Evolutionary conservation across 495 filamentous ascomycete species (phyloP).

Genomic region (Tuber brumale): DNA sequence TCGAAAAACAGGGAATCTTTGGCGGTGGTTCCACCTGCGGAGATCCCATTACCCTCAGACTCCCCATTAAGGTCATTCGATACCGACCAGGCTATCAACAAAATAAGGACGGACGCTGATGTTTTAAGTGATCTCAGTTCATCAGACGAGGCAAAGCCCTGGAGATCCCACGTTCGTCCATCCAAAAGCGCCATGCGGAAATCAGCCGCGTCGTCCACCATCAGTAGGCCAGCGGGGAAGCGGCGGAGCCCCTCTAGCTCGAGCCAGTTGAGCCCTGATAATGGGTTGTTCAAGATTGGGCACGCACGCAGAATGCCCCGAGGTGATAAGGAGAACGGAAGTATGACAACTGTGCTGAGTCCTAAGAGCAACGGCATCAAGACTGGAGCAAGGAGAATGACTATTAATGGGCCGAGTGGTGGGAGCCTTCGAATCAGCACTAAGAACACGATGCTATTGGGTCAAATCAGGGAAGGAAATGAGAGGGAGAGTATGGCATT

Average conservation of each 20-base stretch:
- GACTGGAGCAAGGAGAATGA: slow-evolving; percentile 37
- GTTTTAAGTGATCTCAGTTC: slow-evolving; percentile 17
- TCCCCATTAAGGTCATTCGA: slow-evolving; percentile 34
- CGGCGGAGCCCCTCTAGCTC: slow-evolving; percentile 33
- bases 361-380: slow-evolving; percentile 38
- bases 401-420: slow-evolving; percentile 24
- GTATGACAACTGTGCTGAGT: slow-evolving; percentile 36
- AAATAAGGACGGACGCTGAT: slow-evolving; percentile 26
- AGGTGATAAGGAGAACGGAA: slow-evolving; percentile 37
- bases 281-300: slow-evolving; percentile 32
- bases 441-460: slow-evolving; percentile 26
- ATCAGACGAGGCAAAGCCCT: slow-evolving; percentile 28
- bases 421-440: slow-evolving; percentile 21
- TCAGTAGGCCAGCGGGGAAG: slow-evolving; percentile 13
- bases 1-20: slow-evolving; percentile 55
- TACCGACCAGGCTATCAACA: slow-evolving; percentile 39
- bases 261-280: slow-evolving; percentile 34
- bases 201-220: slow-evolving; percentile 16
- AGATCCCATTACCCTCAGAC: slow-evolving; percentile 51
- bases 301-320: slow-evolving; percentile 38
- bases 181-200: slow-evolving; percentile 34
- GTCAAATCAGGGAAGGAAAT: slow-evolving; percentile 29
- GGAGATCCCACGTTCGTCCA: slow-evolving; percentile 26
- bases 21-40: slow-evolving; percentile 50
- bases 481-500: slow-evolving; percentile 32